A percentile compares a stretch with the other conserved stretches of the same genome.
These are phyloP conservation scores for Pochonia chlamydosporia DNA, from an alignment of 2,329 filamentous ascomycete genomes.

Conservation along the genomic window DNA sequence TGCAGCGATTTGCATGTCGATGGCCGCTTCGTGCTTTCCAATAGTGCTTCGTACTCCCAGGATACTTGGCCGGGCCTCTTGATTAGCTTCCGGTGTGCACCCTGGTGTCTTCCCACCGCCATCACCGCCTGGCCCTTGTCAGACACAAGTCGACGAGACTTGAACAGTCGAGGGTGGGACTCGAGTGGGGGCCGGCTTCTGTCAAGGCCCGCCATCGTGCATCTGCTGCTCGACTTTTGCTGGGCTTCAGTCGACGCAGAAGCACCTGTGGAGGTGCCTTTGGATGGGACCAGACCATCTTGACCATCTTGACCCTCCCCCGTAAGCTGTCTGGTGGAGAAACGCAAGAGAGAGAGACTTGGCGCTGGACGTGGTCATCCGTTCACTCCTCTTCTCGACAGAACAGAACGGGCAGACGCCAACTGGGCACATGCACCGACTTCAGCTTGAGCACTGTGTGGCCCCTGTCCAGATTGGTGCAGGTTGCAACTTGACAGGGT, in stretches of 20 bases:
- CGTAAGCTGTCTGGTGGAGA: no score
- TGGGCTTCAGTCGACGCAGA: not conserved
- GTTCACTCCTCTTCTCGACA: not conserved
- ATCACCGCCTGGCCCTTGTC: not conserved
- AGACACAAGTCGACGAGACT: not conserved
- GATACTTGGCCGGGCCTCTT: not conserved
- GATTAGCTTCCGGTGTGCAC: not conserved
- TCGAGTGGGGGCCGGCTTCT: not conserved
- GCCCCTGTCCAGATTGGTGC: not conserved
- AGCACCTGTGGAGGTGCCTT: no score
- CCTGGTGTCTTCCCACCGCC: not conserved
- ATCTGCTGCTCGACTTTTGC: not conserved
- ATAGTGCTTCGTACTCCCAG: not conserved
- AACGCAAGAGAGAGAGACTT: no score
- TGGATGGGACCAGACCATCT: no score
- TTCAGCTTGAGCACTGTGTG: not conserved
- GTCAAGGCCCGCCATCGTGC: slow-evolving; percentile 1
- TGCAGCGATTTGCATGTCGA: no score
- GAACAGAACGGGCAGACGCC: not conserved
- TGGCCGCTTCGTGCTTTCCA: no score
- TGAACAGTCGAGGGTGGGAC: not conserved
- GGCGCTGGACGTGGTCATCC: no score
- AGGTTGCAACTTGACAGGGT: not conserved
- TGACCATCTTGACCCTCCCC: no score
- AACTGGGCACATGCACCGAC: no score